Base-by-base conservation (phyloP, 2,329 filamentous ascomycete genomes). In the Periconia sp. region DNA sequence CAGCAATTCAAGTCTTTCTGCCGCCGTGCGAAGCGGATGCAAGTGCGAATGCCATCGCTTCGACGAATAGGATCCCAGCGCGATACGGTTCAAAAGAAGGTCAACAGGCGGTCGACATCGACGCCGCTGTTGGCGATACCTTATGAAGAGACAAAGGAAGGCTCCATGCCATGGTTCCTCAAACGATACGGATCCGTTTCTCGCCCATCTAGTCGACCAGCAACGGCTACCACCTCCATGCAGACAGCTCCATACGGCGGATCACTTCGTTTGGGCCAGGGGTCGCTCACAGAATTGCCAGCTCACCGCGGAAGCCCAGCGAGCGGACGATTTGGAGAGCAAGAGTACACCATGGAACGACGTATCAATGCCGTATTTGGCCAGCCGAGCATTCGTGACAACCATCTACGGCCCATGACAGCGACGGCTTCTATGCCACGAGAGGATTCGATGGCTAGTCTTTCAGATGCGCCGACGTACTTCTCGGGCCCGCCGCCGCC, bases 391-490 rank as follows among this genome's bases (percentile, higher is more conserved):
- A 25, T 25, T 25, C 24, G 24, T 25, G 24, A n/a, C 8, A 25
- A 25, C n/a, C 8, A 25, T 8, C 43, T 44, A 6, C 46, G 51
- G 7, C 49, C 52, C 17, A 54, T 48, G 11, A 57, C 50, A 6
- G 51, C 51, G 29, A 54, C 38, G 16, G 50, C 50, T 4, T 42
- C 34, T 16, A 33, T 54, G 8, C 39, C 41, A 8, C 51, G 56
- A 4, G 63, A 65, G 35, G 57, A 60, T 22, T 69, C 64, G 0
- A 54, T 64, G 49, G 62, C 61, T 15, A 59, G 61, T 24, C 4
- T 21, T 4, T 69, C 66, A 1, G 65, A 67, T 35, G 57, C 57
- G 2, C 65, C 66, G 0, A 65, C 65, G 0, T 69, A 67, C 48
- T 61, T 50, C 30, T 58, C 66, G 1, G 65, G 65, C 13, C 51